These are phyloP conservation scores for Dendrostoma leiphaemia DNA, from an alignment of 2,329 filamentous ascomycete species.

Conservation along the genomic window DNA sequence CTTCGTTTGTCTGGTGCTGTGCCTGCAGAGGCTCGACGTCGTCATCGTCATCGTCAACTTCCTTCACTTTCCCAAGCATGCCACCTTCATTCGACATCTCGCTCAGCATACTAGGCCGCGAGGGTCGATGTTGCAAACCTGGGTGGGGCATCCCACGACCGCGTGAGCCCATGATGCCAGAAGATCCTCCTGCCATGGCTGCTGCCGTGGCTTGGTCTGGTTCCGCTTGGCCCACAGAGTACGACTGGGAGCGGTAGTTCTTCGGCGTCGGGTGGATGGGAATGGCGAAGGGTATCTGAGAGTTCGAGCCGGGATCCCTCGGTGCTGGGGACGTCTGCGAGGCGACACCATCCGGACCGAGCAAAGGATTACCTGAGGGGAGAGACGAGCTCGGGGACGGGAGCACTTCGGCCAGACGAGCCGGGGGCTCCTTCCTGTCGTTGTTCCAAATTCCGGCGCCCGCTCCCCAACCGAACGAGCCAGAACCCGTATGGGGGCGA, in stretches of 20 bases:
- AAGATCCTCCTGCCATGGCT: conserved; percentile 41
- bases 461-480: conserved; percentile 69
- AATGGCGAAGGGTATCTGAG: conserved; percentile 81
- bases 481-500: conserved; percentile 43
- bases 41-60: conserved; percentile 64
- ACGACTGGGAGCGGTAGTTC: conserved; percentile 92
- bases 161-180: conserved; percentile 50
- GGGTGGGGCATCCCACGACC: conserved; percentile 56
- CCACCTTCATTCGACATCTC: conserved; percentile 65
- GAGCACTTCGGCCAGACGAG: conserved; percentile 71
- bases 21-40: conserved; percentile 25
- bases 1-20: conserved; percentile 53
- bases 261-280: conserved; percentile 88
- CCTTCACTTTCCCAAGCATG: conserved; percentile 66
- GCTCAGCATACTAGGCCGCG: conserved; percentile 72
- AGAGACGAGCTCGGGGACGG: conserved; percentile 69
- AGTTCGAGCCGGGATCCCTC: conserved; percentile 52
- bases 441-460: conserved; percentile 76
- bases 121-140: conserved; percentile 76
- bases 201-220: conserved; percentile 51
- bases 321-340: conserved; percentile 50
- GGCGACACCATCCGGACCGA: conserved; percentile 42
- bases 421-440: conserved; percentile 74
- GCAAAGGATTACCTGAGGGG: conserved; percentile 47
- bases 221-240: conserved; percentile 89